Conservation (phyloP, 129 eudicot species). For the Centella asiatica region DNA sequence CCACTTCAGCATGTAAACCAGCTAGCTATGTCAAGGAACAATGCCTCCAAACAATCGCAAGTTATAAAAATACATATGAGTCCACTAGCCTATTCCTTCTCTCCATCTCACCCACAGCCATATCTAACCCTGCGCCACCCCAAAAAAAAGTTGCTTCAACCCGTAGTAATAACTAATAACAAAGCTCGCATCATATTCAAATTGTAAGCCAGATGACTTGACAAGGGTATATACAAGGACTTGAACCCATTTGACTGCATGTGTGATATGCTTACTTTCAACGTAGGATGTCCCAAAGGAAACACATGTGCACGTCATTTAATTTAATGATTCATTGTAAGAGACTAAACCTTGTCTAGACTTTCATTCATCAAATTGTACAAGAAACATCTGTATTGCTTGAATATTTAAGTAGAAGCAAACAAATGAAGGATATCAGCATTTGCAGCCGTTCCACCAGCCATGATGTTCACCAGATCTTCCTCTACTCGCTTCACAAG, state of each 20-base stretch:
- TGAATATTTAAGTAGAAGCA: not conserved
- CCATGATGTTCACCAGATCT: constrained; percentile 69
- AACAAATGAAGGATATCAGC: constrained; percentile 54
- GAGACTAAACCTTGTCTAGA: no score
- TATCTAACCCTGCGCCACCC: no score
- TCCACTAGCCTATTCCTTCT: not conserved
- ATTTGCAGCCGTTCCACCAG: constrained; percentile 73
- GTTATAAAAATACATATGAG: not conserved
- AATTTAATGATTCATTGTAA: no score
- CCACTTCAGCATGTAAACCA: constrained; percentile 40
- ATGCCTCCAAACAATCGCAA: not conserved
- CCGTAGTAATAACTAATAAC: no score
- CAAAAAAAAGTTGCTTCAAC: not conserved
- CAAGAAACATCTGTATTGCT: not conserved
- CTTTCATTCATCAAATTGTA: not conserved
- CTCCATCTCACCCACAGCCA: no score
- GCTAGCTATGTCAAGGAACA: constrained; percentile 42
- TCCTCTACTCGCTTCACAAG: constrained; percentile 75
- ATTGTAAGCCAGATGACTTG: no score
- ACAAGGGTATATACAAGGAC: no score
- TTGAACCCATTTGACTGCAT: no score
- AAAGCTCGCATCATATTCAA: no score
- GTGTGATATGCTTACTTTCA: no score
- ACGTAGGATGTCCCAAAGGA: no score
- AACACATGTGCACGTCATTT: no score